phyloP scores from a whole-genome alignment of 2,329 filamentous ascomycete species.

The Aspergillus sp. region DNA sequence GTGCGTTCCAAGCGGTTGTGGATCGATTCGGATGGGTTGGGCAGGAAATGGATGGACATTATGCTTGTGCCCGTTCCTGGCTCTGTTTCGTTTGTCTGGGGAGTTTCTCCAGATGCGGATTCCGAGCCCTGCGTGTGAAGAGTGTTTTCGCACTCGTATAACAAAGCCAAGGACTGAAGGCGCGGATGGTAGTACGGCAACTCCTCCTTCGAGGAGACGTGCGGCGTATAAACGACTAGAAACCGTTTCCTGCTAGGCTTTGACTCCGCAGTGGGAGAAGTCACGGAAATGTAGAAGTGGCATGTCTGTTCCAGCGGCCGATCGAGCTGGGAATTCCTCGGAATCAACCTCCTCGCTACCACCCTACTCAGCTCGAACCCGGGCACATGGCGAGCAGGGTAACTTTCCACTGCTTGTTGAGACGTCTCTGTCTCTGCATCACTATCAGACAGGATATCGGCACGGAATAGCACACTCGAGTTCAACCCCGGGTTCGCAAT shows the following conservation, averaged over 20 bases:
- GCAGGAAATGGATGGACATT: slow-evolving; percentile 53
- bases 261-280: slow-evolving; percentile 7
- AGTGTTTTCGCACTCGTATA: slow-evolving; percentile 56
- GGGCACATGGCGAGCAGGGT: slow-evolving; percentile 23
- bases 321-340: slow-evolving; percentile 77
- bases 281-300: slow-evolving; percentile 57
- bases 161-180: slow-evolving; percentile 71
- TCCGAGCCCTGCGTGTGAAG: too few species aligned
- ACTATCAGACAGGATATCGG: slow-evolving; percentile 61
- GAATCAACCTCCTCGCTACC: slow-evolving; percentile 75
- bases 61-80: slow-evolving; percentile 33
- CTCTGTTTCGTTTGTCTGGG: slow-evolving; percentile 15
- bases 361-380: slow-evolving; percentile 55
- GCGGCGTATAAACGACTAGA: slow-evolving; percentile 76
- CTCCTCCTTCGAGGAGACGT: slow-evolving; percentile 59
- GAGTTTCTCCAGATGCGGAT: neutral
- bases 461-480: slow-evolving; percentile 59
- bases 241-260: slow-evolving; percentile 16
- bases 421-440: slow-evolving; percentile 14
- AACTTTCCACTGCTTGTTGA: slow-evolving; percentile 11
- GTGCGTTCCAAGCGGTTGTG: slow-evolving; percentile 40
- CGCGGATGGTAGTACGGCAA: slow-evolving; percentile 88
- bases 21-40: slow-evolving; percentile 45
- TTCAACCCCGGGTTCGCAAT: slow-evolving; percentile 59
- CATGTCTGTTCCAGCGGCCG: slow-evolving; percentile 78